Conservation (phyloP, 495 filamentous ascomycete genomes). For the Parmelia sp. region DNA sequence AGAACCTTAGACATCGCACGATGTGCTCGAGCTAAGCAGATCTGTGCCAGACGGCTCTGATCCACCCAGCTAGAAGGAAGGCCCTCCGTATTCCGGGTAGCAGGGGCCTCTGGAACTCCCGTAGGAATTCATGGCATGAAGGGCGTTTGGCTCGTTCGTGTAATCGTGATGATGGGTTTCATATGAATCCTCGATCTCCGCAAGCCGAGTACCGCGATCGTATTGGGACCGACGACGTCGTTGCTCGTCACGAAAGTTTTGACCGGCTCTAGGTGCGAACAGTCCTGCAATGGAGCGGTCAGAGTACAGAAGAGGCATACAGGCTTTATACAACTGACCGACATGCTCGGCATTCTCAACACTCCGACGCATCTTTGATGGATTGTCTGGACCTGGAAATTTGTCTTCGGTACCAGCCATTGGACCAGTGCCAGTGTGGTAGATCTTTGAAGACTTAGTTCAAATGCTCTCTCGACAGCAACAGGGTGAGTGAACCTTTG, state of each 20-base stretch:
- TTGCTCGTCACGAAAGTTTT: constrained; percentile 68
- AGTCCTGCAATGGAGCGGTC: constrained; percentile 43
- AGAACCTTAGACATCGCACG: background rate
- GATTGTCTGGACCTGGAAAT: constrained; percentile 74
- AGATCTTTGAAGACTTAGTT: constrained; percentile 35
- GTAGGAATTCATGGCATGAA: background rate
- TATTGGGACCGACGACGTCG: constrained; percentile 70
- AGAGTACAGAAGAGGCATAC: constrained; percentile 1
- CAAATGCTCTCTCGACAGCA: background rate
- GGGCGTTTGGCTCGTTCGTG: constrained; percentile 1
- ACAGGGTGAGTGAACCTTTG: constrained; percentile 53
- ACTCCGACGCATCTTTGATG: constrained; percentile 76
- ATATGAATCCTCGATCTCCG: constrained; percentile 52
- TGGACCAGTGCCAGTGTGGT: constrained; percentile 40
- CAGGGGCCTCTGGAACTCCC: background rate
- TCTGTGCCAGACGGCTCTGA: background rate
- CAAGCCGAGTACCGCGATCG: constrained; percentile 62
- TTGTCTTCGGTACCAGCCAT: constrained; percentile 54
- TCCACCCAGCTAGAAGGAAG: constrained; percentile 3
- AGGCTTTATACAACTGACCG: constrained; percentile 46
- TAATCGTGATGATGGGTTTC: constrained; percentile 34
- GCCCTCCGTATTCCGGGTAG: background rate
- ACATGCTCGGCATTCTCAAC: constrained; percentile 81
- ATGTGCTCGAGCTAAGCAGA: background rate
- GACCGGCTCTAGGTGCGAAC: constrained; percentile 65